Evolutionary conservation across 2,329 filamentous ascomycete species (phyloP).

Genomic region (Bipolaris sorokiniana): DNA sequence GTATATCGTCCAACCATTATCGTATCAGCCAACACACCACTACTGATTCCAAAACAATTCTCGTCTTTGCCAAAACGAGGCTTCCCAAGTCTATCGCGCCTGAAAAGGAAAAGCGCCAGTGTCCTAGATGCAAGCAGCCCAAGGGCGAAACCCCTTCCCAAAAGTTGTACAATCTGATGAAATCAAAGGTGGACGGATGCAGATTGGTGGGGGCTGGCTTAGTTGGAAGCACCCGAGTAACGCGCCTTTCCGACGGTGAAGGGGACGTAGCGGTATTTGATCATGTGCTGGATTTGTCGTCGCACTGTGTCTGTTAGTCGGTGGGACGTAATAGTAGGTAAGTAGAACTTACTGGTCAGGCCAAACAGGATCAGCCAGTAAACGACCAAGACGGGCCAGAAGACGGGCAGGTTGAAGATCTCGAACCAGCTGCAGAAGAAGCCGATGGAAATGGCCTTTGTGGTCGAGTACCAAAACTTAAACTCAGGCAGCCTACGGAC

Average conservation of each 20-base stretch:
- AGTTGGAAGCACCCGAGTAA: conserved; percentile 42
- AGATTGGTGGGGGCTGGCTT: neutral
- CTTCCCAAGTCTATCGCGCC: conserved; percentile 28
- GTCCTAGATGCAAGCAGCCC: conserved; percentile 22
- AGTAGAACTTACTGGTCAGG: conserved; percentile 77
- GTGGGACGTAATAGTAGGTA: neutral
- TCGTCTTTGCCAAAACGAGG: conserved; percentile 18
- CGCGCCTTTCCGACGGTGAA: conserved; percentile 83
- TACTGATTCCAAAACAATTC: conserved; percentile 19
- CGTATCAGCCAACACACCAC: conserved; percentile 5
- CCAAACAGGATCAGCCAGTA: conserved; percentile 98
- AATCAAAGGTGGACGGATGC: conserved; percentile 3
- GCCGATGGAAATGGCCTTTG: conserved; percentile 79
- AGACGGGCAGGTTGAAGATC: conserved; percentile 95
- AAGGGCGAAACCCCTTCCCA: conserved; percentile 8
- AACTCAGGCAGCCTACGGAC: conserved; percentile 96
- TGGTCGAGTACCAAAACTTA: conserved; percentile 99
- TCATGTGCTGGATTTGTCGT: conserved; percentile 99
- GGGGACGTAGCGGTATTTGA: conserved; percentile 98
- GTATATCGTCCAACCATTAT: conserved; percentile 25
- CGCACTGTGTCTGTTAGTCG: conserved; percentile 68
- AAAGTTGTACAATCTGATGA: conserved; percentile 5
- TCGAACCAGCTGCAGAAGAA: conserved; percentile 92
- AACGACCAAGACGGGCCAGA: conserved; percentile 97
- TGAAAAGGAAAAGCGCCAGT: conserved; percentile 23